Conservation (phyloP, 2,329 filamentous ascomycete genomes). For the Penicillium sp. region DNA sequence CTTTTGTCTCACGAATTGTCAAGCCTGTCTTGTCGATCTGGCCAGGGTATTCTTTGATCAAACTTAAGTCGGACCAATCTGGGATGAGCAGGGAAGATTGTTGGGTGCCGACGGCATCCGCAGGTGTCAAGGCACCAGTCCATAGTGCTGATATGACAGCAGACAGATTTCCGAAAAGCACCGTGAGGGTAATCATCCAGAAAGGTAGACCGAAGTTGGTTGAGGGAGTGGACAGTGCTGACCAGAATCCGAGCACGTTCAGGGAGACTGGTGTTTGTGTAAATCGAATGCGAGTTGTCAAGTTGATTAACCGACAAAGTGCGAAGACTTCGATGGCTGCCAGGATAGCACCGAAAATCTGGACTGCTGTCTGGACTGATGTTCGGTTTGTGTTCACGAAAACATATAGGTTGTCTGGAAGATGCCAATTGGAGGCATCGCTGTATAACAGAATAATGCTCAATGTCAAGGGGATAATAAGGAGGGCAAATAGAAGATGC, state of each 20-base stretch:
- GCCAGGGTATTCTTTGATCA: slow-evolving; percentile 5
- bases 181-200: slow-evolving; percentile 1
- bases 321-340: slow-evolving; percentile 4
- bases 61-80: slow-evolving; percentile 4
- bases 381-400: slow-evolving; percentile 2
- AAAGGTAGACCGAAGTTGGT: not conserved
- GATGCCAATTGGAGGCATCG: not conserved
- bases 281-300: slow-evolving; percentile 5
- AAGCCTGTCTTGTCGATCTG: slow-evolving; percentile 5
- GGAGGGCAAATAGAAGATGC: not conserved
- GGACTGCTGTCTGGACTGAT: slow-evolving; percentile 6
- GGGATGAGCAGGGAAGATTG: not conserved
- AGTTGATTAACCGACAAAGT: slow-evolving; percentile 6
- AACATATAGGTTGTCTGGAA: not conserved
- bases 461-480: not conserved
- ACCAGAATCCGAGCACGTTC: slow-evolving; percentile 6
- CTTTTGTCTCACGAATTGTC: slow-evolving; percentile 1
- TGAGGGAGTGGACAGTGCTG: slow-evolving; percentile 1
- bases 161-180: not conserved
- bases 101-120: not conserved
- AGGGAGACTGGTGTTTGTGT: slow-evolving; percentile 3
- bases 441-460: not conserved
- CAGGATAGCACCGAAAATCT: not conserved
- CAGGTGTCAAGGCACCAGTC: slow-evolving; percentile 5
- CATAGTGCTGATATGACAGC: slow-evolving; percentile 5